Evolutionary conservation across 2,329 filamentous ascomycete genomes (phyloP).

Genomic region (Botryotinia narcissicola): DNA sequence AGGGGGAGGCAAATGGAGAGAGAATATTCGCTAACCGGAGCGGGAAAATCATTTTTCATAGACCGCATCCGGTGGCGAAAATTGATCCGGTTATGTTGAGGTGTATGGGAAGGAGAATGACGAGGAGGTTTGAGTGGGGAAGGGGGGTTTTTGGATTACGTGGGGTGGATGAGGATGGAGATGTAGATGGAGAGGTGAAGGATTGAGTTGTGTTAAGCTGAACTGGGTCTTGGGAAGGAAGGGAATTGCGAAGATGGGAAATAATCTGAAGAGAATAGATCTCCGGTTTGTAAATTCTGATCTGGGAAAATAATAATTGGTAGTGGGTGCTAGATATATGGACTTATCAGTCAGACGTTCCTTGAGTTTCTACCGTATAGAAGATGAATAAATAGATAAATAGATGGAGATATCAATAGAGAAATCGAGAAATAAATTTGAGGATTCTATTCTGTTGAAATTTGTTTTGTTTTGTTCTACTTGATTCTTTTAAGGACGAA

Average conservation of each 20-base stretch:
- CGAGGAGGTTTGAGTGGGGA: constrained; percentile 24
- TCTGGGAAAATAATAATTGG: background rate
- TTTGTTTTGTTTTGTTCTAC: too few species aligned
- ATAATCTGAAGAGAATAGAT: background rate
- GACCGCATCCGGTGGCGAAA: constrained; percentile 21
- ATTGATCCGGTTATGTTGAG: constrained; percentile 21
- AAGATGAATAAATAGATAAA: background rate
- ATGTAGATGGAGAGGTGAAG: background rate
- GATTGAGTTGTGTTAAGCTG: background rate
- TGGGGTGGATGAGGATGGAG: background rate
- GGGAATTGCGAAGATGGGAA: background rate
- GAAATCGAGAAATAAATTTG: too few species aligned
- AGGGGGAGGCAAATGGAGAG: background rate
- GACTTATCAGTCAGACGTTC: background rate
- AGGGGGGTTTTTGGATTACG: background rate
- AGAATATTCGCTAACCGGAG: background rate
- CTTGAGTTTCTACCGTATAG: background rate
- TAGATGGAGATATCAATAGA: too few species aligned
- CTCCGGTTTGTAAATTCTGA: background rate
- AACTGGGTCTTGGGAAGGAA: background rate
- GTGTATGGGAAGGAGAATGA: constrained; percentile 21
- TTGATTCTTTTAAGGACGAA: fast-evolving
- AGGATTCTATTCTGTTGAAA: too few species aligned
- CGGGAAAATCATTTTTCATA: constrained; percentile 24
- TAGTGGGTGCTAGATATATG: background rate